A percentile compares a stretch with the other conserved stretches of the same genome.
Conservation (phyloP, 1,284 basidiomycete species). For the Marasmius tenuissimus region DNA sequence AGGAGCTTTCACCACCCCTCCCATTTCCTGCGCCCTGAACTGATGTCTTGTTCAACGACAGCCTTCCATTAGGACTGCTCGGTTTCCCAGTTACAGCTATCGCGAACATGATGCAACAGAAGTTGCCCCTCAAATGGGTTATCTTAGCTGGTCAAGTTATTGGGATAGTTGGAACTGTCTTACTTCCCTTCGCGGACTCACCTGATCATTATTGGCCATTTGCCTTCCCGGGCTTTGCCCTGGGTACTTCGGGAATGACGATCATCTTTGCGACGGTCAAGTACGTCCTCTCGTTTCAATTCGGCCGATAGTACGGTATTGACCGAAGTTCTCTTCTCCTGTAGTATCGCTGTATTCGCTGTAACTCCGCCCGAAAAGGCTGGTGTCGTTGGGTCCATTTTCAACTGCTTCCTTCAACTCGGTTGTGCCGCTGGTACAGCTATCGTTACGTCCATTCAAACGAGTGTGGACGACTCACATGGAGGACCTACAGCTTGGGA, state of each 20-base stretch:
- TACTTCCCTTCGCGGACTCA: slow-evolving; percentile 40
- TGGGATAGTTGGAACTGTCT: slow-evolving; percentile 37
- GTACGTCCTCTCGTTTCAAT: slow-evolving; percentile 25
- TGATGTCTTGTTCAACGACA: slow-evolving; percentile 12
- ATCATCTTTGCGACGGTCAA: slow-evolving; percentile 33
- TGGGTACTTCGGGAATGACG: slow-evolving; percentile 42
- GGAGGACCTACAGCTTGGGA: neutral
- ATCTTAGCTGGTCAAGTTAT: slow-evolving; percentile 40
- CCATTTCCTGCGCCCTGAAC: neutral
- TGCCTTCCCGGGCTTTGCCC: slow-evolving; percentile 47
- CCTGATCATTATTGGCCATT: slow-evolving; percentile 45
- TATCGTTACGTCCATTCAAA: slow-evolving; percentile 1
- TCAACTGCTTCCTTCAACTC: neutral
- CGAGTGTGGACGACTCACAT: neutral
- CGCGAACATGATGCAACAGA: slow-evolving; percentile 37
- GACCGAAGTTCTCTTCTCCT: neutral
- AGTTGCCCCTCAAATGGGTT: slow-evolving; percentile 42
- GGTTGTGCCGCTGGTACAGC: neutral
- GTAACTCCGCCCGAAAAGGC: neutral
- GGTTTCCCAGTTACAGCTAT: slow-evolving; percentile 33
- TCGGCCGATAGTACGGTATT: neutral
- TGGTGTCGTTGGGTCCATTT: neutral
- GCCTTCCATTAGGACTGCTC: slow-evolving; percentile 42
- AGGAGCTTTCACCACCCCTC: slow-evolving; percentile 7
- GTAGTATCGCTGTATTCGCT: neutral